Base-by-base conservation (phyloP, 352 stramenopile species). In the Pythium vanterpoolii region DNA sequence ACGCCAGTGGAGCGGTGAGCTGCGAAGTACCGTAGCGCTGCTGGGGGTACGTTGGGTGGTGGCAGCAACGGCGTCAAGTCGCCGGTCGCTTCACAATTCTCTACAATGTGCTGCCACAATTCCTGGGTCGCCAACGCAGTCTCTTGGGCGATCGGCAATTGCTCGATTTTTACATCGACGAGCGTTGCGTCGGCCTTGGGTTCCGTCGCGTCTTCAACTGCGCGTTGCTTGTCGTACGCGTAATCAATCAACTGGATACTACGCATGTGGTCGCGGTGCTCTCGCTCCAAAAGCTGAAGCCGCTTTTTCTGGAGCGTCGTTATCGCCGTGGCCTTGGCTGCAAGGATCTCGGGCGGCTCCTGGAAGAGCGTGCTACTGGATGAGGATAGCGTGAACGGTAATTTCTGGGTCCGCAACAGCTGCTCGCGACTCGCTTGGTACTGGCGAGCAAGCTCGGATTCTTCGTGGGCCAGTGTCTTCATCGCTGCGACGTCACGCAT, bases 191-290 rank as follows among this genome's bases (percentile, higher is more conserved):
- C 69, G 11, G 79, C 70, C 45, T 78, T 73, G 40, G 77, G 79
- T 40, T 79, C 73, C 34, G 63, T 45, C 8, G 76, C 67, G 39
- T 86, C 71, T 40, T 75, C 53, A 33, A 86, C 46, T 23, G 83
- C 80, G 3, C 66, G 68, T 34, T 77, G 73, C 34, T 79, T 81
- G 54, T 91, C 79, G 53, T 86, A 87, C 23, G 68, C 79, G 46
- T 87, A 93, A 56, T 91, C 79, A 5, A 87, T 57, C 13, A 91
- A 57, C 60, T 93, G 81, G 42, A 90, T 60, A 50, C 74, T 89
- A 23, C 77, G 77, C 68, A 88, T 82, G 52, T 90, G 81, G 16
- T 87, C 73, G 6, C 77, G 40, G 53, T 89, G 76, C 26, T 90
- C 75, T 18, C 74, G 72, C 60, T 93, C 79, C 42, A 84, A 69